Evolutionary conservation across 1,284 basidiomycete genomes (phyloP), one percentile per base, ranked within the genome.

Genomic region (Cryptococcus sp.): DNA sequence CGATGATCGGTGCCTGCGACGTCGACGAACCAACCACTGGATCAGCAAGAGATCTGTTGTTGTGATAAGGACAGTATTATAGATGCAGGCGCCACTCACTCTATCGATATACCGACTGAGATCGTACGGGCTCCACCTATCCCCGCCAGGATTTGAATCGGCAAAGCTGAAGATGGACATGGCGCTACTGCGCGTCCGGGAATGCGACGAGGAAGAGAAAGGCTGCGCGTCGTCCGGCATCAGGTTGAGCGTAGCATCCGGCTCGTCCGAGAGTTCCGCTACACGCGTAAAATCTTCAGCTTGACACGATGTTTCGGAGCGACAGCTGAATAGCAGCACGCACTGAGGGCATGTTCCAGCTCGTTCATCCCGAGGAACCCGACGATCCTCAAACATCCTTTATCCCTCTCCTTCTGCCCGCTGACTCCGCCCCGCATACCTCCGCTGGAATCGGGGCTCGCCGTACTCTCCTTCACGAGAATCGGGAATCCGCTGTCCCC

Each of bases 281-380:
- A 68, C 16, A 19, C 13, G n/a, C n/a, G n/a, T n/a, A n/a, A n/a
- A n/a, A n/a, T 23, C 20, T 30, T 11, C 55, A 52, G 41, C 13
- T 13, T 22, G 15, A 20, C 7, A 20, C 22, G 10, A 45, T 51
- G 15, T 11, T 51, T 20, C 20, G 39, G 20, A 38, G 22, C n/a
- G 50, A 41, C 20, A 22, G 16, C 16, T 13, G 7, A 19, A 43
- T 19, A 17, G 11, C 11, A 57, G 56, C n/a, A n/a, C n/a, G n/a
- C 72, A 93, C 92, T 85, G n/a, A 96, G 80, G 3, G 91, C 93
- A 76, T 97, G 92, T 70, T 96, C 93, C 27, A 99, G 83, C 77
- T 98, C 95, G 71, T 88, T 92, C 38, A 88, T 85, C 0, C 93
- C 92, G 61, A 98, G 89, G 76, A 94, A 95, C 3, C 93, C 95